Conservation (phyloP, 345 rosid genomes). For the Populus ilicifolia region DNA sequence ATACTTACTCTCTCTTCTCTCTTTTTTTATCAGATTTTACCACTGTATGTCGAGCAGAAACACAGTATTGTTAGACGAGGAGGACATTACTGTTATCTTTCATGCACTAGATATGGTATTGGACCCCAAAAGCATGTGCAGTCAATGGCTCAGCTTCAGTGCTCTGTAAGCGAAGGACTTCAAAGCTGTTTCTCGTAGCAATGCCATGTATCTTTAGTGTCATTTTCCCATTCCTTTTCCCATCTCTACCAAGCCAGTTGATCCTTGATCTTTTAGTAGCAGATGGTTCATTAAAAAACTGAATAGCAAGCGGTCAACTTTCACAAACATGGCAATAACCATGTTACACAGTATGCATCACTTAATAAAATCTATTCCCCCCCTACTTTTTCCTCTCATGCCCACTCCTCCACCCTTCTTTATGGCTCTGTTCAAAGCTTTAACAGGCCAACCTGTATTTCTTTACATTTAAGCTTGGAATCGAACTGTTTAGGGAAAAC, state of each 20-base stretch:
- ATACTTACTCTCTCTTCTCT: neutral
- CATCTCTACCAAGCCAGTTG: neutral
- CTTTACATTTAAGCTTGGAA: slow-evolving; percentile 43
- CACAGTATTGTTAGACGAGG: neutral
- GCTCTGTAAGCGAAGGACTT: neutral
- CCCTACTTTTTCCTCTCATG: neutral
- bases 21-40: neutral
- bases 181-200: neutral
- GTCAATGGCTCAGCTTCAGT: neutral
- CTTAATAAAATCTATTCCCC: neutral
- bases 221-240: neutral
- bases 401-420: slow-evolving; percentile 15
- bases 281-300: neutral
- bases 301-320: neutral
- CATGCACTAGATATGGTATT: neutral
- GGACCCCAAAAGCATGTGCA: neutral
- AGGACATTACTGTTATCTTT: neutral
- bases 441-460: slow-evolving; percentile 33
- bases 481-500: slow-evolving; percentile 26
- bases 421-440: slow-evolving; percentile 21
- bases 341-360: slow-evolving; percentile 12
- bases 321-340: neutral
- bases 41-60: neutral
- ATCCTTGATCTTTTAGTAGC: neutral
- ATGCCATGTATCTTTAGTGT: neutral